Conservation (phyloP, 2,329 filamentous ascomycete genomes). For the Teratosphaeria pseudoeucalypti region DNA sequence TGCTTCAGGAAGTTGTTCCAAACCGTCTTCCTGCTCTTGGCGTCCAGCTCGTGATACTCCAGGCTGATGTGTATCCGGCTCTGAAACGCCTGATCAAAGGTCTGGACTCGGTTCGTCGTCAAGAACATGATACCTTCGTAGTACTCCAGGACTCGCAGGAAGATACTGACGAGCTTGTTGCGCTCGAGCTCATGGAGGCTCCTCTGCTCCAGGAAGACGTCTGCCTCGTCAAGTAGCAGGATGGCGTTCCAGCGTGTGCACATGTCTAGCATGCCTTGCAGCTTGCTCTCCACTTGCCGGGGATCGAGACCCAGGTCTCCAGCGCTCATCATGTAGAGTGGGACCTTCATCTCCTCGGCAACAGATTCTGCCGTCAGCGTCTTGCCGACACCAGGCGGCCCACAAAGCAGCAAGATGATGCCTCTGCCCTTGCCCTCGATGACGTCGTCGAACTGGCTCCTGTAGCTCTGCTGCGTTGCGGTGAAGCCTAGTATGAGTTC, state of each 20-base stretch:
- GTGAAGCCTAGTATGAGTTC: constrained; percentile 39
- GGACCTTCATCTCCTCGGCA: constrained; percentile 41
- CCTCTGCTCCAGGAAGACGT: constrained; percentile 34
- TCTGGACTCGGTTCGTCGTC: constrained; percentile 29
- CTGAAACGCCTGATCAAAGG: constrained; percentile 37
- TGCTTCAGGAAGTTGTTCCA: constrained; percentile 31
- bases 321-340: constrained; percentile 40
- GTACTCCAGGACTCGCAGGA: constrained; percentile 28
- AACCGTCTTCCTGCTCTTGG: constrained; percentile 30
- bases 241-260: constrained; percentile 42
- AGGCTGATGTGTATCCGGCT: constrained; percentile 34
- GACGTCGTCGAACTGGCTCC: constrained; percentile 38
- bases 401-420: constrained; percentile 41
- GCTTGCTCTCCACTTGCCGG: constrained; percentile 31
- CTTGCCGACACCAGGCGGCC: constrained; percentile 44
- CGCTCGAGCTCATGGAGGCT: constrained; percentile 31
- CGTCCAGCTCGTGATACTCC: constrained; percentile 32
- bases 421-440: constrained; percentile 44
- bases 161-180: constrained; percentile 44
- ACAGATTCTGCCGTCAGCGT: constrained; percentile 42
- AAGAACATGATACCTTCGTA: constrained; percentile 36
- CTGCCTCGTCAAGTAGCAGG: constrained; percentile 43
- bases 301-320: constrained; percentile 41
- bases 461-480: constrained; percentile 30
- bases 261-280: constrained; percentile 37